Evolutionary conservation across 441 rosid genomes (phyloP), one percentile per base, ranked within the genome.

Genomic region (Erodium moschatum): DNA sequence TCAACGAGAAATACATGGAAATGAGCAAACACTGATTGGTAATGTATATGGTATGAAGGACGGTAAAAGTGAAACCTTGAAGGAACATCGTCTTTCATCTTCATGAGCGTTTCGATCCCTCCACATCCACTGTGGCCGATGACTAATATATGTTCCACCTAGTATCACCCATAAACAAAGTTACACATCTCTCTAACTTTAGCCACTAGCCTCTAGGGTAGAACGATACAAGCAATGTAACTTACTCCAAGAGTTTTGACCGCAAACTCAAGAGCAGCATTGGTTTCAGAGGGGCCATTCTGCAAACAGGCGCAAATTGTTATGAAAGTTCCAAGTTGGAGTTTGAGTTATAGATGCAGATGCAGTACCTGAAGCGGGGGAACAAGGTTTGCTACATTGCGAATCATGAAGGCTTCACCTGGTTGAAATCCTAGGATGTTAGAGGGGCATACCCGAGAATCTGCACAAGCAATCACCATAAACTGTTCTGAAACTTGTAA

Each of bases 271-370:
- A 87, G 86, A 69, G 92, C 90, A 0, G 90, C 86, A 62, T 84
- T 81, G 56, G 92, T 85, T 73, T 85, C 90, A 50, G 92, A 83
- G 64, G 92, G 82, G 40, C 92, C 87, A n/a, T 72, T 73, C 90
- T 87, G 76, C 60, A n/a, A 74, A 67, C 4, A 24, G 63, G 18
- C 65, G 15, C 44, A 2, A n/a, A 16, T 11, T 13, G 4, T 11
- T 12, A 13, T 58, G 64, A 12, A 8, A 60, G 60, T 52, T 15
- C 16, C 4, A n/a, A 7, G 19, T 6, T 20, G 20, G 27, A 12
- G 27, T 60, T 60, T 60, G 3, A 60, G 31, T 60, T 20, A 19
- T 24, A 20, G 4, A 15, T 11, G n/a, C 6, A 15, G 46, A 38
- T 29, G 48, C 46, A 12, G 63, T 44, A 85, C 88, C 90, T 84